Evolutionary conservation across 106 monocot genomes (phyloP).

Genomic region (Dendrobium huoshanense): DNA sequence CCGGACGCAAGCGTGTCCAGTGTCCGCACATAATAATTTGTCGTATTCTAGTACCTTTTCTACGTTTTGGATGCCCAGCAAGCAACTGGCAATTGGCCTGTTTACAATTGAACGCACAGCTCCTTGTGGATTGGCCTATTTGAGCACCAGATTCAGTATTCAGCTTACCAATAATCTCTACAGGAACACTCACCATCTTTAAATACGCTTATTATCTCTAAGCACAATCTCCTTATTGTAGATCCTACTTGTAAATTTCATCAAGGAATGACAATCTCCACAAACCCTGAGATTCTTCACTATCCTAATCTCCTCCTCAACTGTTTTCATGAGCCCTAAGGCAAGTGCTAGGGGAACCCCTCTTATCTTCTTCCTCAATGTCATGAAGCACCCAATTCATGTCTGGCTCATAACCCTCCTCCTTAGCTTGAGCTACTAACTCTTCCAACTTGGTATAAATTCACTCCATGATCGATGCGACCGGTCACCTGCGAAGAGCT

Average conservation of each 20-base stretch:
- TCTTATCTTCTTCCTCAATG: constrained; percentile 59
- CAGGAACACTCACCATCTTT: constrained; percentile 68
- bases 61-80: no score
- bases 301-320: constrained; percentile 24
- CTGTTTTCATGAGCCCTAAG: constrained; percentile 31
- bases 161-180: constrained; percentile 75
- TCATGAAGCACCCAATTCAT: constrained; percentile 57
- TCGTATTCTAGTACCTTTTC: background rate
- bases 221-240: constrained; percentile 54
- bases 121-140: background rate
- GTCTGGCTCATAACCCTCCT: constrained; percentile 35
- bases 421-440: constrained; percentile 22
- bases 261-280: constrained; percentile 54
- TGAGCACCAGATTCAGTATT: background rate
- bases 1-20: no score
- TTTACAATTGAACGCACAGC: background rate
- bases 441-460: constrained; percentile 45
- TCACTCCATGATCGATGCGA: constrained; percentile 16
- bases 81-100: background rate
- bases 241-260: constrained; percentile 47
- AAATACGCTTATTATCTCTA: constrained; percentile 67
- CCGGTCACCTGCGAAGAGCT: constrained; percentile 31
- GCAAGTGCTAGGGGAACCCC: constrained; percentile 44
- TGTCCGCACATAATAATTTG: no score
- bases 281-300: constrained; percentile 35